Percentiles rank a stretch among this genome's conserved stretches.
phyloP scores from a whole-genome alignment of 306 rosid genomes.

The Quercus mongolica region DNA sequence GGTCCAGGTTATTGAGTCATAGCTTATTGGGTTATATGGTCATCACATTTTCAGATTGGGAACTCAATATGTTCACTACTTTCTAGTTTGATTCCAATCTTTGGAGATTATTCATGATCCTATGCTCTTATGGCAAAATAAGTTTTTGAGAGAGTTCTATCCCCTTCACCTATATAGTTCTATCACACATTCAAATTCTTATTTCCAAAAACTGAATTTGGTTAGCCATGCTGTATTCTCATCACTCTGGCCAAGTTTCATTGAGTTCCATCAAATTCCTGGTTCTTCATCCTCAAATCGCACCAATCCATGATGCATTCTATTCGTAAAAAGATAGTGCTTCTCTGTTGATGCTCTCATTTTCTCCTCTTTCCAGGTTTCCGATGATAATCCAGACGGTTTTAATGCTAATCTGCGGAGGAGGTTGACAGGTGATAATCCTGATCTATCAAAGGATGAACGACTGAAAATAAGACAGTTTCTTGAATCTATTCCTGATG shows the following conservation, averaged over 20 bases:
- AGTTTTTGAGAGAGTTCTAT: background rate
- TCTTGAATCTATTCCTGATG: conserved; percentile 59
- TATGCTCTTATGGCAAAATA: too few species aligned
- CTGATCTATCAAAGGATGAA: conserved; percentile 60
- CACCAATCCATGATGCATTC: background rate
- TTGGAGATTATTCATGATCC: background rate
- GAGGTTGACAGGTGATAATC: conserved; percentile 66
- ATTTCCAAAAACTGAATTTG: too few species aligned
- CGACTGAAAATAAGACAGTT: conserved; percentile 51
- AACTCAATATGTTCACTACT: background rate
- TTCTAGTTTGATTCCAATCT: background rate
- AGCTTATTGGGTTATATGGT: background rate
- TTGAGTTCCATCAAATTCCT: too few species aligned
- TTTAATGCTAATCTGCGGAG: conserved; percentile 40
- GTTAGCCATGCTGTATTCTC: too few species aligned
- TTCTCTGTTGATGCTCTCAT: conserved; percentile 15
- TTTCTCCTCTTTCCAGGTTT: conserved; percentile 40
- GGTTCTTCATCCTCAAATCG: background rate
- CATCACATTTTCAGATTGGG: too few species aligned
- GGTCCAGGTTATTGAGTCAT: too few species aligned
- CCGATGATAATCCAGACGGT: conserved; percentile 37
- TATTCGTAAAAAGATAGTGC: background rate
- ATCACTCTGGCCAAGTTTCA: too few species aligned
- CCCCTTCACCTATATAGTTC: too few species aligned
- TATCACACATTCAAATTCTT: too few species aligned